Conservation (phyloP, 2,329 filamentous ascomycete genomes). For the Cyphellophora europaea region DNA sequence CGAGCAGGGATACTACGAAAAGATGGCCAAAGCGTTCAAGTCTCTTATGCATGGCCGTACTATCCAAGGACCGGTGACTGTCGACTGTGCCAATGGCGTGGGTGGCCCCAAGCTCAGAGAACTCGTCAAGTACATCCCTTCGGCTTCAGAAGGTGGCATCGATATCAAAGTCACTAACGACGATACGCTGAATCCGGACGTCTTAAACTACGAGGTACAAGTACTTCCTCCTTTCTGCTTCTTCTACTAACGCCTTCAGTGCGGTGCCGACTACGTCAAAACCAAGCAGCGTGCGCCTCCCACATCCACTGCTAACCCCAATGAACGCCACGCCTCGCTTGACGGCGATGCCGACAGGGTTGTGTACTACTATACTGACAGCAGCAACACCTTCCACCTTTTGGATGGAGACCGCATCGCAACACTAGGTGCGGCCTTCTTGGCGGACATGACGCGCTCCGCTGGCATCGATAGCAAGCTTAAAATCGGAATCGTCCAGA, state of each 20-base stretch:
- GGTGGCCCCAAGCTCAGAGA: constrained; percentile 84
- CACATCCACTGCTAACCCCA: constrained; percentile 64
- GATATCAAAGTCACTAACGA: constrained; percentile 87
- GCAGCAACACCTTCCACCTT: constrained; percentile 75
- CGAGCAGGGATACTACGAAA: constrained; percentile 90
- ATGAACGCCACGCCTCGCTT: constrained; percentile 77
- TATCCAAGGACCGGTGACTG: constrained; percentile 63
- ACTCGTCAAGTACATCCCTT: constrained; percentile 72
- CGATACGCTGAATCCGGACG: constrained; percentile 80
- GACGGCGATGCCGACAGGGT: constrained; percentile 94
- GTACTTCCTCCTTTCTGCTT: neutral
- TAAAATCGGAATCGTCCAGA: constrained; percentile 91
- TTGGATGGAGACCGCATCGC: constrained; percentile 96
- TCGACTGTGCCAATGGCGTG: constrained; percentile 95
- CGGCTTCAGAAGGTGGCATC: constrained; percentile 56
- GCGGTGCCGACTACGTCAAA: constrained; percentile 95
- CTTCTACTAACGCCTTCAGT: constrained; percentile 41
- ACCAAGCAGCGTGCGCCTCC: constrained; percentile 88
- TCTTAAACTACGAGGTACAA: constrained; percentile 75
- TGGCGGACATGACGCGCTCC: constrained; percentile 74
- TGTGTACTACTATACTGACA: constrained; percentile 87
- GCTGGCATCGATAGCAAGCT: constrained; percentile 72
- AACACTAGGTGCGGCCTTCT: constrained; percentile 85
- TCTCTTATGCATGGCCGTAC: constrained; percentile 70
- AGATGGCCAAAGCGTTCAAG: constrained; percentile 76